phyloP scores from a whole-genome alignment of 2,329 filamentous ascomycete species.

The Remersonia thermophila region DNA sequence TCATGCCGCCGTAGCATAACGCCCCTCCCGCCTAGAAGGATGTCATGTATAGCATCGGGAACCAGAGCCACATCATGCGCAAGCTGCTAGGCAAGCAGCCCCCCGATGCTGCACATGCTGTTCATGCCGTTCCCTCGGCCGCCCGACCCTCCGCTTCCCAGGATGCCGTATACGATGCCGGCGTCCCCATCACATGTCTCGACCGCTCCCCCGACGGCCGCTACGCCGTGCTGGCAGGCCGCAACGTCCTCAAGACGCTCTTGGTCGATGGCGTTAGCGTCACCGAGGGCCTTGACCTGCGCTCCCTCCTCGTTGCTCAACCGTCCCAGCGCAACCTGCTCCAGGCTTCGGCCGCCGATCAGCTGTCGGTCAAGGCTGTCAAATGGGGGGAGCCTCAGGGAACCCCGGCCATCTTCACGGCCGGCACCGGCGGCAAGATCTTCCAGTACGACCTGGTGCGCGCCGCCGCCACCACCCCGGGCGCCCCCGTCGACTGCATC shows the following conservation, averaged over 20 bases:
- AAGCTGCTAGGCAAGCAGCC: slow-evolving; percentile 45
- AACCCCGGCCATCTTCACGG: slow-evolving; percentile 46
- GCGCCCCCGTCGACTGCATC: slow-evolving; percentile 38
- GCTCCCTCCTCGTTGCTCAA: slow-evolving; percentile 41
- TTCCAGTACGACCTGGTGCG: slow-evolving; percentile 50
- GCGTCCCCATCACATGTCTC: slow-evolving; percentile 43
- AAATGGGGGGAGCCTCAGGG: slow-evolving; percentile 39
- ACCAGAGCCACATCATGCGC: slow-evolving; percentile 45
- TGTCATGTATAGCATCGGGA: slow-evolving; percentile 23
- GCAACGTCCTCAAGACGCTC: slow-evolving; percentile 49
- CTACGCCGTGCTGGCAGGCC: slow-evolving; percentile 44
- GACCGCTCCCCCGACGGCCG: slow-evolving; percentile 46
- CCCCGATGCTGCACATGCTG: slow-evolving; percentile 28
- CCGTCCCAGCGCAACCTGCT: slow-evolving; percentile 30
- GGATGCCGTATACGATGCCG: slow-evolving; percentile 39
- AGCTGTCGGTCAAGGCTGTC: slow-evolving; percentile 51
- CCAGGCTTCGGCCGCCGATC: slow-evolving; percentile 34
- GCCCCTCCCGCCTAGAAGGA: slow-evolving; percentile 1
- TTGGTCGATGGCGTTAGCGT: slow-evolving; percentile 41
- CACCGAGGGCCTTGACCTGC: slow-evolving; percentile 45
- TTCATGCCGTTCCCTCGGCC: slow-evolving; percentile 23
- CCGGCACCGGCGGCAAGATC: slow-evolving; percentile 51
- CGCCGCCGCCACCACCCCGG: slow-evolving; percentile 29
- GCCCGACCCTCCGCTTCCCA: slow-evolving; percentile 35
- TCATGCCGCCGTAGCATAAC: not conserved